Conservation (phyloP, 192 early-diverging fungal genomes). For the Allomyces macrogynus region DNA sequence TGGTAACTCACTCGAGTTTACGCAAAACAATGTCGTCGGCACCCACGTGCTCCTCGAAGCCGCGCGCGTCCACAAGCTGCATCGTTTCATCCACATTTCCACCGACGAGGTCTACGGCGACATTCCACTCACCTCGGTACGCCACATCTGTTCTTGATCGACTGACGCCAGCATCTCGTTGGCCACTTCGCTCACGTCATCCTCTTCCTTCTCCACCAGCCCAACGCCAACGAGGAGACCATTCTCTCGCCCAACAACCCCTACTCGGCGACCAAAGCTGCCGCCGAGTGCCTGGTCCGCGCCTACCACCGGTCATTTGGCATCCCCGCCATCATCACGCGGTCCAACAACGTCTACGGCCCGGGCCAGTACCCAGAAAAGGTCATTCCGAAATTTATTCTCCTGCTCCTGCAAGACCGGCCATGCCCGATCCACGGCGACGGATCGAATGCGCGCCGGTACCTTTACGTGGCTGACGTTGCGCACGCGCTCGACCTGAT, state of each 20-base stretch:
- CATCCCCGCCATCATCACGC: slow-evolving; percentile 55
- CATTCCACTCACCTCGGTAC: too few relatives aligned
- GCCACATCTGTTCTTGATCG: too few relatives aligned
- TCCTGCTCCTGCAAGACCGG: slow-evolving; percentile 27
- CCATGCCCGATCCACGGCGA: slow-evolving; percentile 53
- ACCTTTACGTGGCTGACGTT: slow-evolving; percentile 50
- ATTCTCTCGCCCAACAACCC: slow-evolving; percentile 53
- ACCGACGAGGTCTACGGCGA: slow-evolving; percentile 76
- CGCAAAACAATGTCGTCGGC: slow-evolving; percentile 55
- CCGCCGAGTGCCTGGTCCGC: slow-evolving; percentile 53
- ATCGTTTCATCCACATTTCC: slow-evolving; percentile 51
- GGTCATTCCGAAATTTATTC: slow-evolving; percentile 65
- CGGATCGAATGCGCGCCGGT: slow-evolving; percentile 48
- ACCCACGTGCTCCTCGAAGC: slow-evolving; percentile 63
- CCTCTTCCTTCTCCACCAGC: slow-evolving; percentile 15
- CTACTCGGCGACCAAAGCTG: slow-evolving; percentile 70
- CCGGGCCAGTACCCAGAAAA: slow-evolving; percentile 69
- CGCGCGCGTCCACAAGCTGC: slow-evolving; percentile 24
- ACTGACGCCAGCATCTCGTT: too few relatives aligned
- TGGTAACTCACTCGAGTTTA: slow-evolving; percentile 60
- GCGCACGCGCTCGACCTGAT: slow-evolving; percentile 46
- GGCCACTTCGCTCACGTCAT: too few relatives aligned
- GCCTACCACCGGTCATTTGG: slow-evolving; percentile 60
- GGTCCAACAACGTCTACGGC: slow-evolving; percentile 64
- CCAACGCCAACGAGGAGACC: slow-evolving; percentile 36